Evolutionary conservation across 2,329 filamentous ascomycete species (phyloP).

Genomic region (Daldinia eschscholtzii): DNA sequence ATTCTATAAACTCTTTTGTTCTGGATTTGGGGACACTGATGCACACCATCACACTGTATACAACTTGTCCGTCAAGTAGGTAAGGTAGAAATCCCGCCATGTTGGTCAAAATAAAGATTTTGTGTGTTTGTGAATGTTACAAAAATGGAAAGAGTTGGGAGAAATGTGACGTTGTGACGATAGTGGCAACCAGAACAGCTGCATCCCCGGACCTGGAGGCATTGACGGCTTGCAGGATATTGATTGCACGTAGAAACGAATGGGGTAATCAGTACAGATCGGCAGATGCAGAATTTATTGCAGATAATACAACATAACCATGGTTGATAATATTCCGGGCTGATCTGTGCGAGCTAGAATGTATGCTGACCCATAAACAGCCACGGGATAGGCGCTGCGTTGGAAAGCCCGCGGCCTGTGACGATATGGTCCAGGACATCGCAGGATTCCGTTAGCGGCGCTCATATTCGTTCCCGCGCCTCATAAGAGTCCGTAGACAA

Average conservation of each 20-base stretch:
- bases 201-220: neutral
- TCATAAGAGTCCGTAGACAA: neutral
- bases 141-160: neutral
- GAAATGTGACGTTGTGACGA: neutral
- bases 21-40: neutral
- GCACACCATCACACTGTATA: neutral
- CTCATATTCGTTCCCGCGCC: neutral
- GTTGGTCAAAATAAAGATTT: neutral
- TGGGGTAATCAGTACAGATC: neutral
- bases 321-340: neutral
- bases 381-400: neutral
- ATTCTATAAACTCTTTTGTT: neutral
- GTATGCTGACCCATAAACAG: neutral
- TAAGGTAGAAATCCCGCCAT: neutral
- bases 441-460: neutral
- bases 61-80: too few species aligned
- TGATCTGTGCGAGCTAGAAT: neutral
- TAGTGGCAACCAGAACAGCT: neutral
- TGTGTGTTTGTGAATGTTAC: neutral
- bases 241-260: neutral
- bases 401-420: neutral
- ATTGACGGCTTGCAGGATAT: neutral
- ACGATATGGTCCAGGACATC: neutral
- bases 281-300: constrained; percentile 6
- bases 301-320: neutral